These are phyloP conservation scores for Torrubiellomyces zombiae DNA, from an alignment of 2,329 filamentous ascomycete species.

Conservation along the genomic window DNA sequence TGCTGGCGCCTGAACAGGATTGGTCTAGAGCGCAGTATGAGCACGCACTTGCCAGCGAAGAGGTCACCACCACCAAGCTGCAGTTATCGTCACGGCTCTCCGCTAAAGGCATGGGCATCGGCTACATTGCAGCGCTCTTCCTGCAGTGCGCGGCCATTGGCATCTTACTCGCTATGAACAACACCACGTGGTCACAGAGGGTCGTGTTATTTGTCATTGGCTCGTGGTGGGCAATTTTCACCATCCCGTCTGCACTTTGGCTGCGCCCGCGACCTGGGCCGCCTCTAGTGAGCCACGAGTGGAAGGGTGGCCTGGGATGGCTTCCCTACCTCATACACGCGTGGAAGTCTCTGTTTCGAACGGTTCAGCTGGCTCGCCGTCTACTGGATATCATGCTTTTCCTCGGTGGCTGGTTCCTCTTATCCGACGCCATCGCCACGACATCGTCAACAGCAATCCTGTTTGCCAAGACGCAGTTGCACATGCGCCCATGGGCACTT, in stretches of 20 bases:
- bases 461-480: slow-evolving; percentile 83
- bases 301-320: slow-evolving; percentile 28
- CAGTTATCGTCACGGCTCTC: slow-evolving; percentile 80
- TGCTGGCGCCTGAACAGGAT: slow-evolving; percentile 20
- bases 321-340: slow-evolving; percentile 62
- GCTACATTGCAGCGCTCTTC: slow-evolving; percentile 73
- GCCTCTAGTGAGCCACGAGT: slow-evolving; percentile 39
- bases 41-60: slow-evolving; percentile 24
- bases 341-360: slow-evolving; percentile 75
- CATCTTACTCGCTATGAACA: slow-evolving; percentile 55
- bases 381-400: slow-evolving; percentile 63
- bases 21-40: slow-evolving; percentile 15
- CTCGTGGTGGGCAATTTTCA: slow-evolving; percentile 85
- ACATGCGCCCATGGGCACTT: slow-evolving; percentile 76
- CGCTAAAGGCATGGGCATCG: slow-evolving; percentile 81
- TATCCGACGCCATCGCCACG: slow-evolving; percentile 88
- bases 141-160: slow-evolving; percentile 69
- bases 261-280: slow-evolving; percentile 78
- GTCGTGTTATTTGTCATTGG: slow-evolving; percentile 79
- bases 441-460: slow-evolving; percentile 88
- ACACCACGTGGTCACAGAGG: slow-evolving; percentile 70
- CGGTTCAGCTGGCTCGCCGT: slow-evolving; percentile 55
- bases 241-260: slow-evolving; percentile 75
- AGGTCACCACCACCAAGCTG: slow-evolving; percentile 49
- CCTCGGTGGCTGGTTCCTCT: slow-evolving; percentile 79